Conservation (phyloP, 2,329 filamentous ascomycete genomes). For the Cercospora sp. region DNA sequence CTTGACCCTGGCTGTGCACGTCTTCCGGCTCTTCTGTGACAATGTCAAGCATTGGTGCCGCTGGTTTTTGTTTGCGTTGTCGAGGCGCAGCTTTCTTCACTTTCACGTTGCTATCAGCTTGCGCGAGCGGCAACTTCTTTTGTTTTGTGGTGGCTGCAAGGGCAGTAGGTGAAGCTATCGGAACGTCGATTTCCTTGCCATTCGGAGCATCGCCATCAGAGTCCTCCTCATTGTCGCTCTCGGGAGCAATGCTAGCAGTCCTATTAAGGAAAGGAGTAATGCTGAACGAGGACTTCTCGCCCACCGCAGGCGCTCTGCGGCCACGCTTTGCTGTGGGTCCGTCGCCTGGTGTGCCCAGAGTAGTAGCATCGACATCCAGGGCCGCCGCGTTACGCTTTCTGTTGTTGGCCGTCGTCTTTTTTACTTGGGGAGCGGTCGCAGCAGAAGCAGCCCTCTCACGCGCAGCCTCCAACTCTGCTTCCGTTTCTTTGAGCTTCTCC, state of each 20-base stretch:
- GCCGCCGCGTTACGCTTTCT: slow-evolving; percentile 47
- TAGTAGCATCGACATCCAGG: slow-evolving; percentile 50
- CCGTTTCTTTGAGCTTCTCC: slow-evolving; percentile 68
- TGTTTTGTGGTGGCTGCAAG: slow-evolving; percentile 31
- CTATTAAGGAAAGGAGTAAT: slow-evolving; percentile 91
- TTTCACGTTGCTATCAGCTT: slow-evolving; percentile 45
- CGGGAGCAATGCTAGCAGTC: slow-evolving; percentile 58
- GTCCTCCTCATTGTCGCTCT: slow-evolving; percentile 40
- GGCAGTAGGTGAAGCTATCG: slow-evolving; percentile 31
- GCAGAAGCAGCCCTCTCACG: slow-evolving; percentile 40
- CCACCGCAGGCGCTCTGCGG: slow-evolving; percentile 58
- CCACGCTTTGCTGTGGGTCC: slow-evolving; percentile 49
- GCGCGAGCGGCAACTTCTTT: slow-evolving; percentile 46
- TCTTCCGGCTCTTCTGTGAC: slow-evolving; percentile 46
- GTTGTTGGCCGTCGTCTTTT: slow-evolving; percentile 37
- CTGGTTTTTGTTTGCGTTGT: slow-evolving; percentile 42
- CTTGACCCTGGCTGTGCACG: slow-evolving; percentile 39
- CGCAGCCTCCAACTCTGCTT: slow-evolving; percentile 50
- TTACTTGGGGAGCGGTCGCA: slow-evolving; percentile 39
- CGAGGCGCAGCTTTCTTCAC: slow-evolving; percentile 43
- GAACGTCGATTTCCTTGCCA: slow-evolving; percentile 30
- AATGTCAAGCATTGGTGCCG: slow-evolving; percentile 43
- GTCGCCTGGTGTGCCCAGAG: slow-evolving; percentile 52
- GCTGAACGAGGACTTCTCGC: slow-evolving; percentile 89
- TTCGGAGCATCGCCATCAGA: slow-evolving; percentile 27